These are phyloP conservation scores for Sporothrix pseudoabietina DNA, from an alignment of 2,329 filamentous ascomycete genomes.

Conservation along the genomic window DNA sequence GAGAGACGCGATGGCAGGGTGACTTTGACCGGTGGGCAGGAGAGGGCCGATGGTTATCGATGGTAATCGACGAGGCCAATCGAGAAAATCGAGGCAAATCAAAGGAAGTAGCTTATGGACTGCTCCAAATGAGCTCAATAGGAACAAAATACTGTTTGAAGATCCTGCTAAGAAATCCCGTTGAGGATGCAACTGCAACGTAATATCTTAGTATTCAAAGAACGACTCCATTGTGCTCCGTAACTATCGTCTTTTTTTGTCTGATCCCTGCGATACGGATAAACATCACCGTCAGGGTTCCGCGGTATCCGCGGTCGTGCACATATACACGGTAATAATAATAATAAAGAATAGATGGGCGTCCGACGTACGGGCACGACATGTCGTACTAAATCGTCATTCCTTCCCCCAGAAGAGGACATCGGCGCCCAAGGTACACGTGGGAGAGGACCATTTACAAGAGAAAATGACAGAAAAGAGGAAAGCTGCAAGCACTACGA, in stretches of 20 bases:
- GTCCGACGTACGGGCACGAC: neutral
- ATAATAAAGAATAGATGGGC: neutral
- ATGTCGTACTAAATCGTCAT: constrained; percentile 7
- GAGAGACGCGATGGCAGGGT: constrained; percentile 10
- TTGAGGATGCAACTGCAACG: neutral
- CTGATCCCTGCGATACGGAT: neutral
- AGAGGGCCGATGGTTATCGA: neutral
- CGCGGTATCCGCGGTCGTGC: neutral
- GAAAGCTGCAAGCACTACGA: neutral
- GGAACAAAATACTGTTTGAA: neutral
- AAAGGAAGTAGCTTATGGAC: neutral
- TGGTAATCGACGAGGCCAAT: neutral
- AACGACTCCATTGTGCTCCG: constrained; percentile 6
- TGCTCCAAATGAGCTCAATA: neutral
- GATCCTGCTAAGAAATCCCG: neutral
- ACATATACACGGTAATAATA: neutral
- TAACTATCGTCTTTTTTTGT: neutral
- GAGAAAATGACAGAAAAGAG: neutral
- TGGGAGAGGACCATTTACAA: neutral
- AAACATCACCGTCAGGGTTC: neutral
- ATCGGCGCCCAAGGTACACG: neutral
- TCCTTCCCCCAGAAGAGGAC: neutral
- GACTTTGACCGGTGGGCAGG: neutral
- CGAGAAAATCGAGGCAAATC: neutral
- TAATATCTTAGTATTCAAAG: neutral